phyloP scores from a whole-genome alignment of 2,329 filamentous ascomycete species.

The Corynespora cassiicola region DNA sequence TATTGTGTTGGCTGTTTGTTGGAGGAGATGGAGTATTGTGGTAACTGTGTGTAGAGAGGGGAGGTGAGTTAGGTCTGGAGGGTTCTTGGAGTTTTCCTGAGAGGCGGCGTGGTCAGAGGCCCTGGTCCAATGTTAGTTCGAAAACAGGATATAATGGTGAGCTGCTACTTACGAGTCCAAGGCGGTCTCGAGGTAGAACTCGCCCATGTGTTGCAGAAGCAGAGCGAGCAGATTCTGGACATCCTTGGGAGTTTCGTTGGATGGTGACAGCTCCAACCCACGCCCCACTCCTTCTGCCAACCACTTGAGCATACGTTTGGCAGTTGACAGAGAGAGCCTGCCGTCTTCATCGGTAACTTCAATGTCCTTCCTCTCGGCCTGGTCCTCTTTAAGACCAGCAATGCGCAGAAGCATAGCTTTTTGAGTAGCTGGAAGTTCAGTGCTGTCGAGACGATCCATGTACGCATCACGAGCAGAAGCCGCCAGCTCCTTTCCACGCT shows the following conservation, averaged over 20 bases:
- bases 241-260: conserved; percentile 91
- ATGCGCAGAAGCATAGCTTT: conserved; percentile 90
- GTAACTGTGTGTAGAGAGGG: conserved; percentile 80
- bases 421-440: conserved; percentile 85
- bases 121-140: conserved; percentile 26
- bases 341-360: conserved; percentile 93
- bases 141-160: background rate
- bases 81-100: conserved; percentile 80
- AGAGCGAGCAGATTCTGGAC: conserved; percentile 84
- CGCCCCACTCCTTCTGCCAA: conserved; percentile 92
- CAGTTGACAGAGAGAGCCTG: conserved; percentile 78
- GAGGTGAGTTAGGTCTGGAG: conserved; percentile 88
- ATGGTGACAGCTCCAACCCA: conserved; percentile 86
- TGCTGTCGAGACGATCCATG: conserved; percentile 84
- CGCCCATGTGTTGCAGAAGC: conserved; percentile 85
- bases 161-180: conserved; percentile 61
- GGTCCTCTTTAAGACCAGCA: conserved; percentile 79
- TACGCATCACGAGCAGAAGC: conserved; percentile 90
- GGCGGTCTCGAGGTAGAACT: conserved; percentile 74
- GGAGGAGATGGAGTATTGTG: conserved; percentile 90
- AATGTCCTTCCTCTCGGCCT: conserved; percentile 81
- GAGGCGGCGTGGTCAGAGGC: conserved; percentile 72
- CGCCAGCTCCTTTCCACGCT: conserved; percentile 87
- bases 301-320: conserved; percentile 99
- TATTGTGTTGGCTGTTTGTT: conserved; percentile 88